Evolutionary conservation across 768 basidiomycete species (phyloP).

Genomic region (Lentinula sp.): DNA sequence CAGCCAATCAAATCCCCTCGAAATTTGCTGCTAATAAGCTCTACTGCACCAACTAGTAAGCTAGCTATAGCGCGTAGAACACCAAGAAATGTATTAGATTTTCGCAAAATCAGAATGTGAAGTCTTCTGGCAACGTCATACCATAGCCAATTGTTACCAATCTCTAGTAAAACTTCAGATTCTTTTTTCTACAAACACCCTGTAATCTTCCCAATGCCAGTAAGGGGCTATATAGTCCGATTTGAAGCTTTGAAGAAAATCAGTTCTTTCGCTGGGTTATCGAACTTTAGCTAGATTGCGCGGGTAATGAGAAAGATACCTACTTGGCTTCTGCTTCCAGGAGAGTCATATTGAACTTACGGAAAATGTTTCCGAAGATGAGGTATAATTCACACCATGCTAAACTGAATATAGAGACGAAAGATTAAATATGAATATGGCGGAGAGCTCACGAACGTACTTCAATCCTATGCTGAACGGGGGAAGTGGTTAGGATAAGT

Average conservation of each 20-base stretch:
- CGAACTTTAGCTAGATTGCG: background rate
- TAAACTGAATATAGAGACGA: slow-evolving; percentile 6
- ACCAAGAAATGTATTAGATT: too few relatives aligned
- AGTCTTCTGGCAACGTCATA: too few relatives aligned
- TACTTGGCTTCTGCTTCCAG: background rate
- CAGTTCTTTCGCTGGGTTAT: background rate
- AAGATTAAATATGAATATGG: background rate
- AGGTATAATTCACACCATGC: slow-evolving; percentile 18
- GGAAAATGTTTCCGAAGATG: slow-evolving; percentile 13
- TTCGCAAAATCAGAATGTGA: too few relatives aligned
- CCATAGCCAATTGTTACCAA: too few relatives aligned
- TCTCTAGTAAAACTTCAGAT: background rate
- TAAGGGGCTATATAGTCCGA: background rate
- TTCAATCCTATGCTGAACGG: background rate
- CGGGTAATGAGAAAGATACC: background rate
- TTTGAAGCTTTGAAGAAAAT: background rate
- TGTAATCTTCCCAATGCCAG: background rate
- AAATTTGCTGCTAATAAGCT: too few relatives aligned
- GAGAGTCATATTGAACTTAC: slow-evolving; percentile 13
- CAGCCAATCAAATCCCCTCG: too few relatives aligned
- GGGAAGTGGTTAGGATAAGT: background rate
- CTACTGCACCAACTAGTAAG: too few relatives aligned
- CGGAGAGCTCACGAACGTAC: background rate
- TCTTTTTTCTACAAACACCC: background rate
- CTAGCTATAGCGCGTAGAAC: too few relatives aligned